Evolutionary conservation across 1,139 yeast genomes (phyloP), one percentile per base, ranked within the genome.

Genomic region (Diutina mesorugosa): DNA sequence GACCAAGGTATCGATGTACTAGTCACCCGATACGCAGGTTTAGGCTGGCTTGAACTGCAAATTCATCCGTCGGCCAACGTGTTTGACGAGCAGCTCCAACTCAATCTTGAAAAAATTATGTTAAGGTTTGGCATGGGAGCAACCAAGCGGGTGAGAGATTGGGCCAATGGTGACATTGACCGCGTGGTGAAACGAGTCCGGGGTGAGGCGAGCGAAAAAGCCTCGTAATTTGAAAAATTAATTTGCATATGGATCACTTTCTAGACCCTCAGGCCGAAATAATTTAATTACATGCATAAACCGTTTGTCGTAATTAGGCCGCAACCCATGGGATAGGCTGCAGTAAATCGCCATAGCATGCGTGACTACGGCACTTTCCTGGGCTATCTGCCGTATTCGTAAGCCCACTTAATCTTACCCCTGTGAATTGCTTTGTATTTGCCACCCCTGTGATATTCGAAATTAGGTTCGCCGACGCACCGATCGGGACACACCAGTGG

Each of bases 21-120:
- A 55, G 71, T 85, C 16, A 79, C 90, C 6, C 78, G 90, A 59
- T 84, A 77, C 66, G 95, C 86, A 0, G 69, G 79, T 0, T 66
- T 87, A 50, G 62, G 83, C 2, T 70, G 69, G 59, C 61, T 82
- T 55, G 88, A 85, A 60, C 73, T 77, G 55, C 65, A 69, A 32
- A 60, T 70, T 7, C 60, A 63, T 4, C 61, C 64, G 21, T 54
- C 67, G 16, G 64, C 56, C 30, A 53, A 45, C 5, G 57, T 68
- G 4, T 58, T 73, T 41, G 65, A 69, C 28, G 67, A 74, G 53
- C 79, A 76, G 59, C 66, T 72, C 56, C 63, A 69, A 35, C 61
- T 80, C 41, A 78, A 80, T 58, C 64, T 74, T 55, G 72, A 74
- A 56, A 80, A 83, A 61, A 60, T 85, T 8, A 71, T 76, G 2